These are phyloP conservation scores for Bocquillonia castaneifolia DNA, from an alignment of 441 rosid genomes.

Conservation along the genomic window DNA sequence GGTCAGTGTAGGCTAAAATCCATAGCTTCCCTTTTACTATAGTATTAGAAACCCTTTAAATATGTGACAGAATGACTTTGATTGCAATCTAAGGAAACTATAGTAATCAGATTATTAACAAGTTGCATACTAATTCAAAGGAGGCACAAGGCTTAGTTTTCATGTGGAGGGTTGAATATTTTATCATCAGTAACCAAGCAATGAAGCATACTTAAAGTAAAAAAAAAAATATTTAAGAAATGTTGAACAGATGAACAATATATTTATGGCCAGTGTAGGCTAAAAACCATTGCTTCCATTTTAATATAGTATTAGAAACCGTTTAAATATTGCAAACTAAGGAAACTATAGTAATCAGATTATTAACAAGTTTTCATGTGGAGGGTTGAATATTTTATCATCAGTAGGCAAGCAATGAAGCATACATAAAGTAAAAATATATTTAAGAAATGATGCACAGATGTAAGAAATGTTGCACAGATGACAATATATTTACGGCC, in stretches of 20 bases:
- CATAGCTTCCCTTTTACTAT: background rate
- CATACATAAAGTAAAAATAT: conserved; percentile 13
- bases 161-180: background rate
- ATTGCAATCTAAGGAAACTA: background rate
- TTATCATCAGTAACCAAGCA: background rate
- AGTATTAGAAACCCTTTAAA: background rate
- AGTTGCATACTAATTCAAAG: background rate
- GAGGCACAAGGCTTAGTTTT: background rate
- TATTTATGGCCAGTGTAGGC: too few species aligned
- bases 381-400: background rate
- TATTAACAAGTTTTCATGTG: background rate
- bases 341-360: too few species aligned
- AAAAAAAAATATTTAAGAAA: too few species aligned
- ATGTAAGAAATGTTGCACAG: conserved; percentile 14
- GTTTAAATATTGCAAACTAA: too few species aligned
- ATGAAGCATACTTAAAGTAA: too few species aligned
- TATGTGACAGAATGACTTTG: background rate
- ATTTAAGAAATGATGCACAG: conserved; percentile 12
- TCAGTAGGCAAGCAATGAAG: background rate
- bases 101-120: background rate
- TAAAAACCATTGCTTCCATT: too few species aligned
- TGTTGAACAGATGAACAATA: too few species aligned
- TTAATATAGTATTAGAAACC: too few species aligned
- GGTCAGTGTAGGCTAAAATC: background rate
- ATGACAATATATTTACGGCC: background rate